Evolutionary conservation across 2,329 filamentous ascomycete species (phyloP), one percentile per base, ranked within the genome.

Genomic region (Ceratocystis diversiconidia): DNA sequence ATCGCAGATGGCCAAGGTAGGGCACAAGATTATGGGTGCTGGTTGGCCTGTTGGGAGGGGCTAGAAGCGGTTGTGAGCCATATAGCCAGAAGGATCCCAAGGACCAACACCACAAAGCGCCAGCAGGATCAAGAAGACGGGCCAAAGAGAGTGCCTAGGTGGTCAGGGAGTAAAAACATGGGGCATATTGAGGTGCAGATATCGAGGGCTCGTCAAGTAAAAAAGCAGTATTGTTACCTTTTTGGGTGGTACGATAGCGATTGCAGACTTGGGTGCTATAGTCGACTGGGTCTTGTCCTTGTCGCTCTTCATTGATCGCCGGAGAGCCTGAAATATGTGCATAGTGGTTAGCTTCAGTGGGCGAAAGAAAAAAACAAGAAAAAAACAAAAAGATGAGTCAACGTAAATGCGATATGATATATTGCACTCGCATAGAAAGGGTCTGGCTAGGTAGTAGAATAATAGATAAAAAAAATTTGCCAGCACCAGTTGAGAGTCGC

Each of bases 221-320:
- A 44, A 46, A 43, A 41, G 25, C 3, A 67, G n/a, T 15, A 61
- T n/a, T 50, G 57, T 71, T 75, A 95, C 90, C 86, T 95, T 96
- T 77, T 95, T 96, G 1, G 92, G 92, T 64, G 92, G 90, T 30
- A 94, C 84, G 73, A 96, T 95, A 63, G 91, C 90, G 70, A 92
- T 84, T 50, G 90, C 88, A 65, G 91, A 88, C 75, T 96, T 96
- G 69, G 88, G 87, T 17, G 87, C 85, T 70, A 95, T 88, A 66
- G 88, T 87, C 70, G 89, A 82, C 73, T 89, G 87, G 70, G 85
- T 81, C 69, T 85, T 84, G 74, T 86, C 85, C 80, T 91, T 95
- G 71, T 95, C 90, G 75, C 89, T 87, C 79, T 95, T 95, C 77
- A 95, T 88, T 69, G 90, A 95, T 77, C 90, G 84, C 75, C 91